phyloP scores from a whole-genome alignment of 2,329 filamentous ascomycete genomes.

The Botryotinia globosa region DNA sequence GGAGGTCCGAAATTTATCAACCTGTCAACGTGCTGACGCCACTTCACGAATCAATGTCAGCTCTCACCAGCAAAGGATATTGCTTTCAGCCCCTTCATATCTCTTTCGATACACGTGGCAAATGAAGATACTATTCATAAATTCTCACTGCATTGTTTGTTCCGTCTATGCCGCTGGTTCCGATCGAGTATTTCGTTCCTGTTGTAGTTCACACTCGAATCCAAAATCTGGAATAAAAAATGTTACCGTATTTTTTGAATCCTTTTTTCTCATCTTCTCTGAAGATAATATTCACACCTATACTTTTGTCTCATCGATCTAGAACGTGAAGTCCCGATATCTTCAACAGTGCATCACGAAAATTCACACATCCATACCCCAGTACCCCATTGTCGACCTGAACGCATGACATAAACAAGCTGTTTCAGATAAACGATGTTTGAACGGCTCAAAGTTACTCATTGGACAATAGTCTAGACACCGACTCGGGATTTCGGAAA shows the following conservation, averaged over 20 bases:
- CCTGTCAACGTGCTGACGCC: background rate
- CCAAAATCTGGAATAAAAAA: background rate
- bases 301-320: background rate
- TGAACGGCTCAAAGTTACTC: background rate
- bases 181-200: background rate
- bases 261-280: too few species aligned
- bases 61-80: background rate
- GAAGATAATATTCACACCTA: background rate
- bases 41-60: background rate
- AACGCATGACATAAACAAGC: background rate
- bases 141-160: background rate
- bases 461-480: background rate
- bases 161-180: background rate
- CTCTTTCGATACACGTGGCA: conserved; percentile 1
- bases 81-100: conserved; percentile 3
- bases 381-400: background rate
- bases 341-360: background rate
- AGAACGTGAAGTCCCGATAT: background rate
- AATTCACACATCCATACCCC: background rate
- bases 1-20: conserved; percentile 4
- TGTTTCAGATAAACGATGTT: conserved; percentile 2
- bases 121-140: background rate
- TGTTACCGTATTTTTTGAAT: too few species aligned
- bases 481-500: background rate
- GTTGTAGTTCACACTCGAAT: background rate